Evolutionary conservation across 495 filamentous ascomycete species (phyloP), one percentile per base, ranked within the genome.

Genomic region (Hypoxylon cercidicola): DNA sequence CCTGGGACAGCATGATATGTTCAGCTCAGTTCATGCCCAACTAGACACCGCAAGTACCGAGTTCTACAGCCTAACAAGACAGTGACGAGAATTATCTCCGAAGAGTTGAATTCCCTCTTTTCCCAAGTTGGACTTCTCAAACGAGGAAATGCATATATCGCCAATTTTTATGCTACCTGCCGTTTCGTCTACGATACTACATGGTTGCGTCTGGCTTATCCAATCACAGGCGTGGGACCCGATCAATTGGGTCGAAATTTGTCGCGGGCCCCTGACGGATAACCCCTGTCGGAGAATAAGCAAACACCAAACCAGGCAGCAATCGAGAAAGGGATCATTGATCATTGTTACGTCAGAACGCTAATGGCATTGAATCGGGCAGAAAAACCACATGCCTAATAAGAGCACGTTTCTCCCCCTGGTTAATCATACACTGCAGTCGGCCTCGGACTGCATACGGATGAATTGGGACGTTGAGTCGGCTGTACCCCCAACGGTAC

Each of bases 231-330:
- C 12, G n/a, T 21, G 41, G 51, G 65, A 60, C 34, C 65, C 65
- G 55, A 68, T 63, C 65, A 68, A 63, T 68, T 68, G 65, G 65
- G 60, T 60, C 65, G 44, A 64, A 68, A 68, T 60, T 41, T 55
- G 37, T 43, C 20, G 35, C 39, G 39, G 40, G 53, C 53, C 32
- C 60, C 65, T 51, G 60, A 46, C 46, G 55, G 30, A 34, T 19
- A 47, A 35, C 54, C 49, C 49, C 55, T 61, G 56, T 56, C 56
- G 56, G 52, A 48, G 46, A 47, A 45, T 50, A 62, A 55, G 59
- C 64, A 67, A 67, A 67, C 64, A 61, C 45, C 44, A 55, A 55
- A 60, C 50, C 50, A 54, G 40, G 45, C 40, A 52, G 55, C 62
- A 59, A 64, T 55, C 54, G 50, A 49, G 43, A 57, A 13, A 34